Conservation (phyloP, 371 early-diverging fungal species). For the Apophysomyces sp. region DNA sequence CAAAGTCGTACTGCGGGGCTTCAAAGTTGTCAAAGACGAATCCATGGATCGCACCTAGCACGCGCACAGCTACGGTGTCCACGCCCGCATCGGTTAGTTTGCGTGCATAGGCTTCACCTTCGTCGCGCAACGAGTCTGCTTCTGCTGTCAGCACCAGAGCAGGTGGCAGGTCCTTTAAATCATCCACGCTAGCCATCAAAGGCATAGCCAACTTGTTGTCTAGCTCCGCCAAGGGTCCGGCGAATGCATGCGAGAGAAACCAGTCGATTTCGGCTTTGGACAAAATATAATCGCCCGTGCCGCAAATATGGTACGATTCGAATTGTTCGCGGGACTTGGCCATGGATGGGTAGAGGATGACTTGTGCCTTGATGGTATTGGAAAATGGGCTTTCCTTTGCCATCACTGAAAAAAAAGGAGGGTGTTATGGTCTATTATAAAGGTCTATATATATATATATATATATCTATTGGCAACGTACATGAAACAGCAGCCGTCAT, state of each 20-base stretch:
- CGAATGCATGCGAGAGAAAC: not conserved
- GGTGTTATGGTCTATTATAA: not conserved
- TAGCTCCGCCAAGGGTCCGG: not conserved
- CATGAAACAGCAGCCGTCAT: constrained; percentile 15
- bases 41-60: constrained; percentile 6
- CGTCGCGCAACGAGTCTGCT: constrained; percentile 16
- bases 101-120: constrained; percentile 17
- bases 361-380: constrained; percentile 9
- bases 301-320: constrained; percentile 8
- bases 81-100: constrained; percentile 7
- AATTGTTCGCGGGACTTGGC: not conserved
- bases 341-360: constrained; percentile 11
- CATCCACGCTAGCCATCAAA: constrained; percentile 12
- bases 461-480: too few relatives aligned
- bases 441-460: too few relatives aligned
- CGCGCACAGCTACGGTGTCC: not conserved
- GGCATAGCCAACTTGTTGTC: not conserved
- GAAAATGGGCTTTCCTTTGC: constrained; percentile 10
- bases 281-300: constrained; percentile 10
- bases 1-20: too few relatives aligned
- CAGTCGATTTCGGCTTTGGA: not conserved
- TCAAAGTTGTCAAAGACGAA: not conserved
- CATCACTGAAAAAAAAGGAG: constrained; percentile 6
- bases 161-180: constrained; percentile 15
- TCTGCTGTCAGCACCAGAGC: constrained; percentile 22